phyloP scores from a whole-genome alignment of 176 grass and related monocot genomes.

The Ananas comosus region DNA sequence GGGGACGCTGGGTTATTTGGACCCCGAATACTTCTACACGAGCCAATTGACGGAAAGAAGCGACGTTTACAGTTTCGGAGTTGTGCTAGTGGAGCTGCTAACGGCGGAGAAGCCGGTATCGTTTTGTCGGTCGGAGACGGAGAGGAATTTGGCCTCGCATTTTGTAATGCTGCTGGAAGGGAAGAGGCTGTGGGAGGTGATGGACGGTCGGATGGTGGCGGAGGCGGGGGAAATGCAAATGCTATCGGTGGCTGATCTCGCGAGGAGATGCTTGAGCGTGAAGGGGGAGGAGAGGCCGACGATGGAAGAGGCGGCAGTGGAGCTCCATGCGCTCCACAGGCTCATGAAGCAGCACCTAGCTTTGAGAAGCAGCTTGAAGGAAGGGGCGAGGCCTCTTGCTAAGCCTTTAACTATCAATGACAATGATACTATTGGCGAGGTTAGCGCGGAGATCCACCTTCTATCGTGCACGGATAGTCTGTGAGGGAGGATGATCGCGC shows the following conservation, averaged over 20 bases:
- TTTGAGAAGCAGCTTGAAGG: too few species aligned
- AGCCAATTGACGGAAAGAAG: constrained; percentile 38
- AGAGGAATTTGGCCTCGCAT: constrained; percentile 37
- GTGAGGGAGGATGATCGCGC: too few species aligned
- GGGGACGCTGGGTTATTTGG: constrained; percentile 47
- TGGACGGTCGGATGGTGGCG: constrained; percentile 27
- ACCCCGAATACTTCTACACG: constrained; percentile 53
- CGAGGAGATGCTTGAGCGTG: constrained; percentile 35
- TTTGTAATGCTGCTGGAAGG: constrained; percentile 24
- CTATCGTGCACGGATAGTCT: too few species aligned
- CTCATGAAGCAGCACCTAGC: constrained; percentile 4
- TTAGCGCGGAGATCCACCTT: too few species aligned
- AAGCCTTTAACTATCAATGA: too few species aligned
- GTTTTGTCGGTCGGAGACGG: constrained; percentile 21
- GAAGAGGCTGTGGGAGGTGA: constrained; percentile 19
- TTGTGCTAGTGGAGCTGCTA: constrained; percentile 44
- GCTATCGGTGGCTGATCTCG: constrained; percentile 22
- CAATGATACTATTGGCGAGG: too few species aligned
- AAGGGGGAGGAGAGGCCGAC: constrained; percentile 35
- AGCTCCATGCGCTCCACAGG: constrained; percentile 23
- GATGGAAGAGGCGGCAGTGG: constrained; percentile 38
- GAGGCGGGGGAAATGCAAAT: constrained; percentile 37
- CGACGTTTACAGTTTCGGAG: constrained; percentile 55
- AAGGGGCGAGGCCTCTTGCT: too few species aligned
- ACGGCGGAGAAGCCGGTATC: constrained; percentile 39